phyloP scores from a whole-genome alignment of 2,329 filamentous ascomycete genomes.

The Bisporella sp. region DNA sequence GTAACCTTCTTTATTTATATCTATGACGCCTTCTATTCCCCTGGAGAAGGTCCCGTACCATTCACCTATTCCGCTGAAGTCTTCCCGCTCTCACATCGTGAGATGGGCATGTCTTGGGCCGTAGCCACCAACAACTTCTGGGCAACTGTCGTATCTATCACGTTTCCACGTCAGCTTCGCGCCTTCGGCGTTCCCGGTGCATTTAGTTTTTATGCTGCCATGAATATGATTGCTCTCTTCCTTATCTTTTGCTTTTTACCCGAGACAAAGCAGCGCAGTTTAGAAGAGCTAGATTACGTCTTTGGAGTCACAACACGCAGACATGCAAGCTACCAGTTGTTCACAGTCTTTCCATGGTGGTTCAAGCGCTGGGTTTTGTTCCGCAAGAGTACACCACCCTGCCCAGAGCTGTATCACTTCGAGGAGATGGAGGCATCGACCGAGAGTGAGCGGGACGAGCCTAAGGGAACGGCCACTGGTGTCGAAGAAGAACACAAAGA shows the following conservation, averaged over 20 bases:
- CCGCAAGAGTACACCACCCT: not conserved
- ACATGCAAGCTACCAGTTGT: conserved; percentile 17
- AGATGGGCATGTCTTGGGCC: conserved; percentile 56
- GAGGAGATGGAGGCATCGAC: not conserved
- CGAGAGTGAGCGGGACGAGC: not conserved
- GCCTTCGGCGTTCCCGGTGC: conserved; percentile 31
- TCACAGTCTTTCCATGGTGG: conserved; percentile 56
- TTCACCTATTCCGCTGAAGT: conserved; percentile 40
- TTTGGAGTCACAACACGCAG: conserved; percentile 30
- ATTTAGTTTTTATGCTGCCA: conserved; percentile 46
- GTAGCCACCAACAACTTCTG: conserved; percentile 53
- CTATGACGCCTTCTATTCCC: conserved; percentile 58
- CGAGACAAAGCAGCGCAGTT: conserved; percentile 45
- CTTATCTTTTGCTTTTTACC: conserved; percentile 50
- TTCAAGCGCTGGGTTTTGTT: conserved; percentile 31
- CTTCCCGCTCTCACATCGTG: conserved; percentile 55
- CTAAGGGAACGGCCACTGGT: not conserved
- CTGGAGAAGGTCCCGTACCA: not conserved
- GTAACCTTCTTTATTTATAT: conserved; percentile 57
- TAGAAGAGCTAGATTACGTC: conserved; percentile 38
- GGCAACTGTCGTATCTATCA: conserved; percentile 57
- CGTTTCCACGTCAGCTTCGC: conserved; percentile 18
- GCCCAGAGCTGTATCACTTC: conserved; percentile 1
- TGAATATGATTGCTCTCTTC: conserved; percentile 46
- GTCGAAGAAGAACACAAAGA: not conserved